Percentiles rank a stretch among this genome's conserved stretches.
These are phyloP conservation scores for Anacardium occidentale DNA, from an alignment of 345 rosid species.

Conservation along the genomic window DNA sequence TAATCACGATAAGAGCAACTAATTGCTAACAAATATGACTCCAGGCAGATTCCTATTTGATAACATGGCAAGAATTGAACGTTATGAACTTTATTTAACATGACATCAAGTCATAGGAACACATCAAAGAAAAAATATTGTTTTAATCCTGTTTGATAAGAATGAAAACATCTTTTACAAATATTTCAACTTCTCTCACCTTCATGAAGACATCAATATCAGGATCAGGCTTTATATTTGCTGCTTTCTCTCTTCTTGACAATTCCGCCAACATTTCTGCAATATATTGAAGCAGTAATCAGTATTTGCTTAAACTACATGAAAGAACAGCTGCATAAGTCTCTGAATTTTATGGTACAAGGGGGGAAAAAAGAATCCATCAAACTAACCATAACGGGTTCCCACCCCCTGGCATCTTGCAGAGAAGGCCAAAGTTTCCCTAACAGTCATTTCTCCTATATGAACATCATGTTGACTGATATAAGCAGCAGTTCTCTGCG, in stretches of 20 bases:
- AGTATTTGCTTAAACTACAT: neutral
- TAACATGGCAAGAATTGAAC: neutral
- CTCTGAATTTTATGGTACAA: neutral
- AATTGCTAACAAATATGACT: neutral
- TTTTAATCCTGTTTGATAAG: neutral
- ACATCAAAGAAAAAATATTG: neutral
- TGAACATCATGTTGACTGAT: constrained; percentile 82
- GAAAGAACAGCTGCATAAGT: neutral
- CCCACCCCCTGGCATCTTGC: constrained; percentile 87
- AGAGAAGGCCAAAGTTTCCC: constrained; percentile 83
- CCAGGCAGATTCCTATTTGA: neutral
- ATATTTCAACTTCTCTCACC: constrained; percentile 27
- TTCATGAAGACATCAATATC: constrained; percentile 84
- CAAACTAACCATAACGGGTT: constrained; percentile 41
- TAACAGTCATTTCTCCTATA: constrained; percentile 75
- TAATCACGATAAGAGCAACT: neutral
- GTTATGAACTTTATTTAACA: neutral
- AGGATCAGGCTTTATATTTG: constrained; percentile 76
- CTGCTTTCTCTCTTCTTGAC: constrained; percentile 74
- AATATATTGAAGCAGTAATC: neutral
- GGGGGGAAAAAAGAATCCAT: neutral
- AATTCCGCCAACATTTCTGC: constrained; percentile 71
- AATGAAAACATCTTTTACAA: neutral
- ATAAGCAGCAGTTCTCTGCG: constrained; percentile 54
- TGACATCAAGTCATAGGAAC: neutral